These are phyloP conservation scores for Fusarium bactridioides DNA, from an alignment of 2,329 filamentous ascomycete species.

Conservation along the genomic window DNA sequence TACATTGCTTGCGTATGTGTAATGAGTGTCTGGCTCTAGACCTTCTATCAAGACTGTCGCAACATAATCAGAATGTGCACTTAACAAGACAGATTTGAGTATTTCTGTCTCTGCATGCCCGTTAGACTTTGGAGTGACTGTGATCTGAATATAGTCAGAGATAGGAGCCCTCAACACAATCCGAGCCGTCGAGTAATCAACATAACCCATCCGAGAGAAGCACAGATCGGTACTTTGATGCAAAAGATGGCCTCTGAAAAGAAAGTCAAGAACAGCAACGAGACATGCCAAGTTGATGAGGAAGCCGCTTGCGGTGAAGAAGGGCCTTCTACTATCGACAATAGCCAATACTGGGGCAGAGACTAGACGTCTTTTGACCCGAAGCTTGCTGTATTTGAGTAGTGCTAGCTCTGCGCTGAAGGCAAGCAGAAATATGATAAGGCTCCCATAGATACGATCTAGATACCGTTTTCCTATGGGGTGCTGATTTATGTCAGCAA, in stretches of 20 bases:
- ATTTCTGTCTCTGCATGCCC: fast-evolving
- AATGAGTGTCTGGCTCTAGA: background rate
- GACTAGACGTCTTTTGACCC: background rate
- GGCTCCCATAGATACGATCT: background rate
- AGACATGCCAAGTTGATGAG: background rate
- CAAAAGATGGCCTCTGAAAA: background rate
- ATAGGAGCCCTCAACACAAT: background rate
- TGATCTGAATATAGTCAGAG: background rate
- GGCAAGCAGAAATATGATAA: background rate
- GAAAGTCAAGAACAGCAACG: background rate
- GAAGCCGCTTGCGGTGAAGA: background rate
- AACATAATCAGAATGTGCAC: background rate
- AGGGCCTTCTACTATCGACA: background rate
- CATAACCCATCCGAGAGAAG: background rate
- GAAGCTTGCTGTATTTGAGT: background rate
- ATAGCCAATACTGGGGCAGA: background rate
- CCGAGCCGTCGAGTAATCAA: background rate
- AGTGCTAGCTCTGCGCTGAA: background rate
- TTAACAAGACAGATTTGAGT: fast-evolving
- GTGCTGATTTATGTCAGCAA: background rate
- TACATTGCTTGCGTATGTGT: background rate
- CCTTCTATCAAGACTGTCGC: background rate
- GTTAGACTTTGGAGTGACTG: fast-evolving
- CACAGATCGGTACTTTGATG: background rate
- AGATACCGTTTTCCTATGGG: background rate